These are phyloP conservation scores for Tulasnella sp. DNA, from an alignment of 768 basidiomycete species.

Conservation along the genomic window DNA sequence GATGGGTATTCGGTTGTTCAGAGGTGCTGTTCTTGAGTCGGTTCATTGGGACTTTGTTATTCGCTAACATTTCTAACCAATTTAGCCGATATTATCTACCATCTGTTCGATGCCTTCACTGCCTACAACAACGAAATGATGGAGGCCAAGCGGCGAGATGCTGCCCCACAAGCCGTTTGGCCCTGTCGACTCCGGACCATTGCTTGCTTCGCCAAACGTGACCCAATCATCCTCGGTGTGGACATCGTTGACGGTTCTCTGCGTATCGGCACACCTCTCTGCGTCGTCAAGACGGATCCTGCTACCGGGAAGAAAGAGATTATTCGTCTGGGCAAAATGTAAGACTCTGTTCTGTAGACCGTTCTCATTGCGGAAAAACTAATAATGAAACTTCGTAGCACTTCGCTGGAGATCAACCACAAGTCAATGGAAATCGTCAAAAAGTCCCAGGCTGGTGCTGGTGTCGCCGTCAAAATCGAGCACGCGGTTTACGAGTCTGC, in stretches of 20 bases:
- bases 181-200: conserved; percentile 92
- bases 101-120: conserved; percentile 94
- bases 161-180: conserved; percentile 95
- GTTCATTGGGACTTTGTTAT: conserved; percentile 5
- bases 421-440: conserved; percentile 86
- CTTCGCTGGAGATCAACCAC: conserved; percentile 97
- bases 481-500: conserved; percentile 94
- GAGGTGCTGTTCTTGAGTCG: conserved; percentile 58
- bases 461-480: conserved; percentile 98
- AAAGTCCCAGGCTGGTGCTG: conserved; percentile 91
- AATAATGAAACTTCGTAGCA: conserved; percentile 52
- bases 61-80: background rate
- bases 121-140: conserved; percentile 89
- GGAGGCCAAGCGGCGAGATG: conserved; percentile 90
- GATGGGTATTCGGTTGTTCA: conserved; percentile 92
- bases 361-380: background rate
- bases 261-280: conserved; percentile 90
- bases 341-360: conserved; percentile 42
- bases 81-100: conserved; percentile 97
- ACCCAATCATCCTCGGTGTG: conserved; percentile 95
- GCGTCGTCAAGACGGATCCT: conserved; percentile 91
- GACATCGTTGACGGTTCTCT: conserved; percentile 93
- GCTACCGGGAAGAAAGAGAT: conserved; percentile 87
- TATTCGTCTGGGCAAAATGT: conserved; percentile 94
- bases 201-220: conserved; percentile 93